Conservation (phyloP, 768 basidiomycete species). For the Pulveroboletus sp. region DNA sequence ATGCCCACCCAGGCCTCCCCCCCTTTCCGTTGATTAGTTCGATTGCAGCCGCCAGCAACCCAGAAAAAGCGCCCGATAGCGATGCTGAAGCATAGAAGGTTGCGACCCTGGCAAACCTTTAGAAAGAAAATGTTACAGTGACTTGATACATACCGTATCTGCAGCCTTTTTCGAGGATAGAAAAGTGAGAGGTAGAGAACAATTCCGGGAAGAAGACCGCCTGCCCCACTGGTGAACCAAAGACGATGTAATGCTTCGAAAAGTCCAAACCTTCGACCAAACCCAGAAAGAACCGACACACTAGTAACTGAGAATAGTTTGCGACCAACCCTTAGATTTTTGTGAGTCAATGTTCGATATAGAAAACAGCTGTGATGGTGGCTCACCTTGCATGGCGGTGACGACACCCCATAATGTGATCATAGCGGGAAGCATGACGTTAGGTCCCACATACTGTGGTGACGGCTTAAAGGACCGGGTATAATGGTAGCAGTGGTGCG, state of each 20-base stretch:
- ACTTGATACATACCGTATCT: too few relatives aligned
- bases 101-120: too few relatives aligned
- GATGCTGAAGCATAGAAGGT: too few relatives aligned
- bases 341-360: neutral
- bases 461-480: neutral
- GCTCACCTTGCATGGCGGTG: conserved; percentile 52
- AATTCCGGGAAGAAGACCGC: conserved; percentile 47
- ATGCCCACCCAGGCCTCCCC: too few relatives aligned
- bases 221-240: conserved; percentile 27
- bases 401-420: conserved; percentile 62
- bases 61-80: too few relatives aligned
- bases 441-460: conserved; percentile 42
- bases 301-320: conserved; percentile 51
- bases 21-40: too few relatives aligned
- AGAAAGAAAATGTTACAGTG: too few relatives aligned
- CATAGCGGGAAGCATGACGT: conserved; percentile 58
- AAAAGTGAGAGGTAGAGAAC: too few relatives aligned
- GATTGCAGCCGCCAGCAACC: too few relatives aligned
- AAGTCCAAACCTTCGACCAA: conserved; percentile 49
- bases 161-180: too few relatives aligned
- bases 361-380: neutral
- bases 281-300: conserved; percentile 49
- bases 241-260: neutral
- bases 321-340: conserved; percentile 39
- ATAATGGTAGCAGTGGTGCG: too few relatives aligned